These are phyloP conservation scores for Mortierella alpina DNA, from an alignment of 192 early-diverging fungal species.

Conservation along the genomic window DNA sequence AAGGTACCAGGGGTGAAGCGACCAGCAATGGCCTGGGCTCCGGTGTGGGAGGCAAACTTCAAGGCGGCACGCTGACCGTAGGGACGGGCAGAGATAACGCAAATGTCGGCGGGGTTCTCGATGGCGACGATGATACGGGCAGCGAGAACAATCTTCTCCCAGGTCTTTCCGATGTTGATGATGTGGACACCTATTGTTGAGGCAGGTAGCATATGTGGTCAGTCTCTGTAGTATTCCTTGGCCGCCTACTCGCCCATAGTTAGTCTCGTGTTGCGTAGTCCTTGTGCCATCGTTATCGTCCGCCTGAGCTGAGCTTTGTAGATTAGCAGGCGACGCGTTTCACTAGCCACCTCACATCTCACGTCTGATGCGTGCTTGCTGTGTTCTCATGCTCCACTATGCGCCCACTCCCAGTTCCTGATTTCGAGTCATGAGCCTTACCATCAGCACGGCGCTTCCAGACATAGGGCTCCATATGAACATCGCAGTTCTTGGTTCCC, in stretches of 20 bases:
- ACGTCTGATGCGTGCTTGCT: no score
- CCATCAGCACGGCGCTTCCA: slow-evolving; percentile 98
- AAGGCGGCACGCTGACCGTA: slow-evolving; percentile 99
- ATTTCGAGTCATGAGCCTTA: slow-evolving; percentile 32
- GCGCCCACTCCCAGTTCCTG: neutral
- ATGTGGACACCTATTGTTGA: slow-evolving; percentile 84
- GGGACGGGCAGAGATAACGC: slow-evolving; percentile 96
- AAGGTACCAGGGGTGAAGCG: slow-evolving; percentile 99
- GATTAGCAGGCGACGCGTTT: no score
- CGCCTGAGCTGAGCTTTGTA: neutral
- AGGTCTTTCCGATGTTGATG: slow-evolving; percentile 99
- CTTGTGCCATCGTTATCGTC: no score
- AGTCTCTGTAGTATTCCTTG: neutral
- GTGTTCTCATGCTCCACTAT: no score
- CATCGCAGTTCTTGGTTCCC: slow-evolving; percentile 97
- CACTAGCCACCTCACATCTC: no score
- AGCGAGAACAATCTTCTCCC: slow-evolving; percentile 99
- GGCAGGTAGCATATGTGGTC: neutral
- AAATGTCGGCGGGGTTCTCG: slow-evolving; percentile 98
- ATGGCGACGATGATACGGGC: slow-evolving; percentile 98
- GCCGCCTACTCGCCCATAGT: no score
- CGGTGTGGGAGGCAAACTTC: slow-evolving; percentile 99
- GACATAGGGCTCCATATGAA: slow-evolving; percentile 95
- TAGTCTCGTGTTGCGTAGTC: no score
- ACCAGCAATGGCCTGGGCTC: slow-evolving; percentile 98